Base-by-base conservation (phyloP, 164 flowering plant species). In the Nymphaea thermarum region DNA sequence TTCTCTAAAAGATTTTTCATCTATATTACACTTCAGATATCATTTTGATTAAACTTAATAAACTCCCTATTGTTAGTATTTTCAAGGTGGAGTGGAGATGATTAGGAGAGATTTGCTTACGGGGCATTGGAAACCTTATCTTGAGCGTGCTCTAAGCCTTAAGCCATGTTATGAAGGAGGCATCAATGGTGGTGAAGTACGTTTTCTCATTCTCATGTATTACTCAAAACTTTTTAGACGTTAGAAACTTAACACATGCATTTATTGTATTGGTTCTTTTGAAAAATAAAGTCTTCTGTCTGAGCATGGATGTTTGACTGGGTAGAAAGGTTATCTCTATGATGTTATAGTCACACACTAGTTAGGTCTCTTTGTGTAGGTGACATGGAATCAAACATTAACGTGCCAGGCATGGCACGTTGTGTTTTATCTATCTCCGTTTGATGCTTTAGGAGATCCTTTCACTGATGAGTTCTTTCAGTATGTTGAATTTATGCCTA, bases 81-180 rank as follows among this genome's bases (percentile, higher is more conserved):
- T 84, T 77, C 98, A 94, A 75, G 78, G 92, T 73, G 99, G 99
- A 12, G 96, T 94, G 74, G 96, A 94, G 87, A 94, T 94, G 99
- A 90, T 94, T 67, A 79, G 98, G 82, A 87, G 96, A 73, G 99
- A 94, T 78, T 76, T 91, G 68, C 86, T 94, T 12, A 88, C 86
- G 65, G 98, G 98, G 66, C 93, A 84, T 43, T 91, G 99, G 99
- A 79, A 64, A 68, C 96, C 98, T 44, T 91, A 91, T 70, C 97
- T 94, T 74, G 92, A 91, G 76, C 97, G 88, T 71, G 99, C 98
- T 68, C 65, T 87, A 41, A 85, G 85, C 74, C 73, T 91, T 77
- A 91, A 81, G 67, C 99, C 98, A 55, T 85, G 96, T 80, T 94
- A 94, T 73, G 94, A 85, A 57, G 98, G 91, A 44, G 91, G 91